Evolutionary conservation across 2,329 filamentous ascomycete genomes (phyloP).

Genomic region (Elsinoe australis): DNA sequence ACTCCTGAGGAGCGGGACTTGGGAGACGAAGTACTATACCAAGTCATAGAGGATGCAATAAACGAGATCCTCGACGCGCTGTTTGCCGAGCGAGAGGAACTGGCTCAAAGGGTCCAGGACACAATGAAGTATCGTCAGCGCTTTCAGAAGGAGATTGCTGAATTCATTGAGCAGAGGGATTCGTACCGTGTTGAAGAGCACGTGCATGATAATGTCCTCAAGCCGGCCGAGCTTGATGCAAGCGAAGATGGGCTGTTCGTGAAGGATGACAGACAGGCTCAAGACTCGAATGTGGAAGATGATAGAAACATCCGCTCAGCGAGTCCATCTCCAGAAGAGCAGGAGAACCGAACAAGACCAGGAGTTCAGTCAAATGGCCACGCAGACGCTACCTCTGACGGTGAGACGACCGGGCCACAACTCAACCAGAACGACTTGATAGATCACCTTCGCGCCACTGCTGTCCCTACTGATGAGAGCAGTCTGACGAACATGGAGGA

Average conservation of each 20-base stretch:
- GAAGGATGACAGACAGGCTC: neutral
- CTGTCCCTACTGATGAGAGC: slow-evolving; percentile 27
- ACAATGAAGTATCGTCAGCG: slow-evolving; percentile 56
- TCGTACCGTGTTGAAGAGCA: neutral
- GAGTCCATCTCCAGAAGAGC: slow-evolving; percentile 4
- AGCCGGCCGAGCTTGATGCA: neutral
- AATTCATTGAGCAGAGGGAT: slow-evolving; percentile 25
- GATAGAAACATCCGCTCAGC: neutral
- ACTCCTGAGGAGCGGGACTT: slow-evolving; percentile 71
- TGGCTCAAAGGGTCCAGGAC: slow-evolving; percentile 59
- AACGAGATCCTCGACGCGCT: slow-evolving; percentile 85
- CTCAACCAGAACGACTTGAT: slow-evolving; percentile 18
- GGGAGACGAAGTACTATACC: slow-evolving; percentile 81
- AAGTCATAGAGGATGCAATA: slow-evolving; percentile 84
- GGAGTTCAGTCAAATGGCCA: too few species aligned
- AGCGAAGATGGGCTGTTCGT: neutral
- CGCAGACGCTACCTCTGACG: too few species aligned
- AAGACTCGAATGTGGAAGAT: neutral
- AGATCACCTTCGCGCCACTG: slow-evolving; percentile 26
- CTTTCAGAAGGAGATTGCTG: slow-evolving; percentile 38
- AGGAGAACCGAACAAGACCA: neutral
- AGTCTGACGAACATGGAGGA: slow-evolving; percentile 27
- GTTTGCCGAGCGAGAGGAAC: slow-evolving; percentile 72
- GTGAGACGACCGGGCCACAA: too few species aligned
- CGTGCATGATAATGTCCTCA: neutral